Base-by-base conservation (phyloP, 139 green algal genomes). In the Volvox africanus region DNA sequence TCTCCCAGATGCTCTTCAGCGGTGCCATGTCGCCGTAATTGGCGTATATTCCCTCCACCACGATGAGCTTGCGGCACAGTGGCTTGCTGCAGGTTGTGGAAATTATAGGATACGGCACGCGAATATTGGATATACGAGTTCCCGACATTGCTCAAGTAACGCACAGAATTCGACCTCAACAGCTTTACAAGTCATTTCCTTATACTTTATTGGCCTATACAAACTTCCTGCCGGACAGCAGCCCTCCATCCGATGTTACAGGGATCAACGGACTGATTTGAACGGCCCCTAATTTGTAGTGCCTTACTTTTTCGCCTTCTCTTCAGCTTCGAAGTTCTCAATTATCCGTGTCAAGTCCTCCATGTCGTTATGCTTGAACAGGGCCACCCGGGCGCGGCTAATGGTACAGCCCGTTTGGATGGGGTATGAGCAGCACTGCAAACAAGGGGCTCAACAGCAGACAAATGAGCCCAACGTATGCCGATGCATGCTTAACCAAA, bases 281-380 rank as follows among this genome's bases (percentile, higher is more conserved):
- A 55, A 55, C 9, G 44, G 5, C 44, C 44, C 44, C 44, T 55
- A n/a, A n/a, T n/a, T n/a, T n/a, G 5, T 55, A 9, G 9, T 55
- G 44, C 44, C 94, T 55, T 86, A 96, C 86, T 50, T 71, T 95
- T 92, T 95, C 24, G 81, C 77, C 73, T 82, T 77, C 88, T 97
- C 94, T n/a, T 91, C 91, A 67, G 82, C 92, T 61, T 95, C 93
- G 36, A 98, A 87, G 21, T 87, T 30, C 88, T 94, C 28, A 69
- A 99, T 95, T 61, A 98, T 79, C 0, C 87, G 78, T 93, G 98
- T 95, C 82, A 99, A 92, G 93, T 99, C 96, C 22, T 33, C 93
- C 93, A 98, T 93, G 95, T 99, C 98, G 85, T 99, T 99, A 96
- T 99, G 98, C 91, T 96, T 96, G 95, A 99, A 99, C 79, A 85